A percentile compares a stretch with the other conserved stretches of the same genome.
phyloP scores from a whole-genome alignment of 164 flowering plant species.

The Pachysandra terminalis region DNA sequence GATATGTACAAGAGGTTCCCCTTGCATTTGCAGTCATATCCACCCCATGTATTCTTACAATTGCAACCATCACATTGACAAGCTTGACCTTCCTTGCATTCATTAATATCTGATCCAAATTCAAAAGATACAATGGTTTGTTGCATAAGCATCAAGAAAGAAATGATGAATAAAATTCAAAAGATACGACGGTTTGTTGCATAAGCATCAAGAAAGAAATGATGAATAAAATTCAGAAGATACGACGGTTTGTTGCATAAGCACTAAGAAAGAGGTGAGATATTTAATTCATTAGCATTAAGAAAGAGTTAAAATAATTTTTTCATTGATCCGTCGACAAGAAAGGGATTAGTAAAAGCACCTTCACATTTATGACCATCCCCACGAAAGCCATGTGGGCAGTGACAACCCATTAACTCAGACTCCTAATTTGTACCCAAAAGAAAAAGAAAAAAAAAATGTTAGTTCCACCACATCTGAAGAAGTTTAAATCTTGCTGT shows the following conservation, averaged over 20 bases:
- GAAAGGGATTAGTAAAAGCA: conserved; percentile 12
- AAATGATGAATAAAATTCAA: no score
- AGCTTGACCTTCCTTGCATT: conserved; percentile 66
- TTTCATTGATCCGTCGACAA: no score
- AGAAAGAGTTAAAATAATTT: no score
- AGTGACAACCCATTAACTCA: conserved; percentile 59
- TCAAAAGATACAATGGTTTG: no score
- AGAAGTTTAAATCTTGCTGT: not conserved
- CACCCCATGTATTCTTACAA: conserved; percentile 86
- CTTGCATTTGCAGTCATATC: conserved; percentile 78
- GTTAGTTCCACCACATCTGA: not conserved
- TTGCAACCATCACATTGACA: conserved; percentile 86
- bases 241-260: no score
- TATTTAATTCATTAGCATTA: no score
- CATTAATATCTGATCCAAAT: conserved; percentile 46
- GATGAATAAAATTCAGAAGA: no score
- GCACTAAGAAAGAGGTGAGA: no score
- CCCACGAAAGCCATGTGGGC: conserved; percentile 79
- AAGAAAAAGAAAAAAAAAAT: not conserved
- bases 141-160: no score
- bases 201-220: no score
- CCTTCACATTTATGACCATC: conserved; percentile 87
- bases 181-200: no score
- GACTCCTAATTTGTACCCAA: conserved; percentile 40
- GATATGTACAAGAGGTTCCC: conserved; percentile 57